Base-by-base conservation (phyloP, 331 rosid species). In the Quercus tomentella region DNA sequence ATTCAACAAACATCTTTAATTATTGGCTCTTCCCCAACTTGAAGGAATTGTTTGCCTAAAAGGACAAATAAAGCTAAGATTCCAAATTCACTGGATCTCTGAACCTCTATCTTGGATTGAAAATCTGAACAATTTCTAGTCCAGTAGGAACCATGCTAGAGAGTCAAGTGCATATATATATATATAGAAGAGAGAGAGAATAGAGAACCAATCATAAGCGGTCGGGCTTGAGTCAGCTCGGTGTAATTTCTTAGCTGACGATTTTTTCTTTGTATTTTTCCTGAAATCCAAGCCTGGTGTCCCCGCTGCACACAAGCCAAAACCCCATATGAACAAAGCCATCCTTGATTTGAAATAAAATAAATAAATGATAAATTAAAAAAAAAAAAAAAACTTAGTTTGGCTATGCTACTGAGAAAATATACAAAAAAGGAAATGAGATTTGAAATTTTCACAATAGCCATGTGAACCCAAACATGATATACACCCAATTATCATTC, bases 241-340 rank as follows among this genome's bases (percentile, higher is more conserved):
- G 11, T 63, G 87, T 15, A 33, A 18, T 25, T 82, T 74, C 22
- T 15, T 86, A 21, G 72, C 25, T 0, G 84, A 61, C 54, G 84
- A 55, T 83, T 89, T 91, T 71, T 90, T 84, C 86, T 91, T 91
- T 22, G 89, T 79, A 41, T 88, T 84, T 75, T 84, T 89, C 88
- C 80, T 89, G 76, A 84, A 74, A 73, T 84, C 84, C 49, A 81
- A 83, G 0, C 84, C 80, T 11, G 94, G 94, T 8, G 94, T 76
- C 79, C 82, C 92, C 52, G 93, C 97, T 89, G 83, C 89, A 83
- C 4, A 25, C 4, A 49, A 57, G 16, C 56, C 45, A 33, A 81
- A 81, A 81, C 33, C 63, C 65, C 58, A 23, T 10, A 23, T 73
- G 12, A 20, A 20, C 21, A 56, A 18, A 33, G 21, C 1, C 26